These are phyloP conservation scores for Dittrichia graveolens DNA, from an alignment of 129 eudicot genomes.

Conservation along the genomic window DNA sequence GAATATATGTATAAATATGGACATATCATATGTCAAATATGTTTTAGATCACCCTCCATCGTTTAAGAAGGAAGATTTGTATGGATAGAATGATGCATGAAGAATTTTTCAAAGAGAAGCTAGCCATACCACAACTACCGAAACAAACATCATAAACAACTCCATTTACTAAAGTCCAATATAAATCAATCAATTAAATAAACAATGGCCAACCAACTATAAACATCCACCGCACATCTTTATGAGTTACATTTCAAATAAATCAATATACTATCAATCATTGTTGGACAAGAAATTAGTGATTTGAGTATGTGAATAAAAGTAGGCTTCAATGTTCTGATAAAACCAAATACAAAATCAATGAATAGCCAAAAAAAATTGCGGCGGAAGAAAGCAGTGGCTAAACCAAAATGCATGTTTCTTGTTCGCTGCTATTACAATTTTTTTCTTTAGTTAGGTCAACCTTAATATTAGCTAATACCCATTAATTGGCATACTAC, in stretches of 20 bases:
- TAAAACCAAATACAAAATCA: no score
- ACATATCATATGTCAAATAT: not conserved
- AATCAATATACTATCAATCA: not conserved
- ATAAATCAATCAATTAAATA: not conserved
- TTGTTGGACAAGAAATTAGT: no score
- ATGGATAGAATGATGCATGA: constrained; percentile 36
- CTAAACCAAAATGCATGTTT: no score
- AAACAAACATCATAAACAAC: constrained; percentile 52
- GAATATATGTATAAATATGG: no score
- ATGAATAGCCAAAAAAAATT: no score
- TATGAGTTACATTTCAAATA: constrained; percentile 4
- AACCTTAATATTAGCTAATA: no score
- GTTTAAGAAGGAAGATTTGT: constrained; percentile 36
- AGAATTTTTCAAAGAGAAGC: constrained; percentile 70
- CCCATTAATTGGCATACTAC: no score
- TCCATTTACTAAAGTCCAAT: constrained; percentile 46
- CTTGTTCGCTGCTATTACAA: no score
- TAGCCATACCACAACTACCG: constrained; percentile 52
- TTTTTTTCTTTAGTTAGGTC: no score
- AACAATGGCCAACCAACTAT: not conserved
- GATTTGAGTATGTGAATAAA: no score
- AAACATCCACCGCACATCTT: not conserved
- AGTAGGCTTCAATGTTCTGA: no score
- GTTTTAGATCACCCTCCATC: constrained; percentile 26
- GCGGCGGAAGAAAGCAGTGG: no score